Evolutionary conservation across 2,329 filamentous ascomycete genomes (phyloP).

Genomic region (Pyricularia pennisetigena): DNA sequence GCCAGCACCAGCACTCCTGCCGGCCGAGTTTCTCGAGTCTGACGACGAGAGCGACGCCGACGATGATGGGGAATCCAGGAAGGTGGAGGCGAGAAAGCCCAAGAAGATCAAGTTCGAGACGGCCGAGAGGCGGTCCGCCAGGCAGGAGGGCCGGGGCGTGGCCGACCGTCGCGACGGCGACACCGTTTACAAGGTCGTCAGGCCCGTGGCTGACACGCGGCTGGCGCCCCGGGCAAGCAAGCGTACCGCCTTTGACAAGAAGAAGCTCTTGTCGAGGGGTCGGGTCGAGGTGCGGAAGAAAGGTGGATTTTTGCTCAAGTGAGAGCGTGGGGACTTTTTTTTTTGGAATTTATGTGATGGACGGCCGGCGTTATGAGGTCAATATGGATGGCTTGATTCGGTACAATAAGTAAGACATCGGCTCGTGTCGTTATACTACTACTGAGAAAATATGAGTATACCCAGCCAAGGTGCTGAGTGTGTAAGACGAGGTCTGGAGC

Average conservation of each 20-base stretch:
- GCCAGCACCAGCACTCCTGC: slow-evolving; percentile 33
- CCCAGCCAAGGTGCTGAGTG: too few relatives aligned
- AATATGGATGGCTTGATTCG: not conserved
- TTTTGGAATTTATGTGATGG: not conserved
- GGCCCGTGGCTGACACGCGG: slow-evolving; percentile 30
- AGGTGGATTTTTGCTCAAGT: slow-evolving; percentile 35
- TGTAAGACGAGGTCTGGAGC: not conserved
- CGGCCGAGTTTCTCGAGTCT: slow-evolving; percentile 45
- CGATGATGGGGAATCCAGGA: slow-evolving; percentile 13
- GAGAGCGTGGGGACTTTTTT: slow-evolving; percentile 4
- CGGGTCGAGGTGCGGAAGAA: slow-evolving; percentile 23
- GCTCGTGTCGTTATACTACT: not conserved
- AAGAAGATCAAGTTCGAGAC: slow-evolving; percentile 35
- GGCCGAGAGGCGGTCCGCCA: slow-evolving; percentile 20
- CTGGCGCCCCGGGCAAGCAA: slow-evolving; percentile 39
- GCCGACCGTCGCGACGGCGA: slow-evolving; percentile 39
- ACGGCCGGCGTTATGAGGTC: too few relatives aligned
- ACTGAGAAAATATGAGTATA: not conserved
- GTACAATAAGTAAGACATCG: not conserved
- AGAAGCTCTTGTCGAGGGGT: slow-evolving; percentile 34
- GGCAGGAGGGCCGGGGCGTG: not conserved
- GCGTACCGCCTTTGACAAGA: slow-evolving; percentile 29
- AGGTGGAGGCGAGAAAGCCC: slow-evolving; percentile 15
- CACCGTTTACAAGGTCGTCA: slow-evolving; percentile 42
- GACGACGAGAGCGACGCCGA: slow-evolving; percentile 31